Percentiles rank a stretch among this genome's conserved stretches.
Conservation (phyloP, 441 rosid species). For the Euphorbia celastroides region DNA sequence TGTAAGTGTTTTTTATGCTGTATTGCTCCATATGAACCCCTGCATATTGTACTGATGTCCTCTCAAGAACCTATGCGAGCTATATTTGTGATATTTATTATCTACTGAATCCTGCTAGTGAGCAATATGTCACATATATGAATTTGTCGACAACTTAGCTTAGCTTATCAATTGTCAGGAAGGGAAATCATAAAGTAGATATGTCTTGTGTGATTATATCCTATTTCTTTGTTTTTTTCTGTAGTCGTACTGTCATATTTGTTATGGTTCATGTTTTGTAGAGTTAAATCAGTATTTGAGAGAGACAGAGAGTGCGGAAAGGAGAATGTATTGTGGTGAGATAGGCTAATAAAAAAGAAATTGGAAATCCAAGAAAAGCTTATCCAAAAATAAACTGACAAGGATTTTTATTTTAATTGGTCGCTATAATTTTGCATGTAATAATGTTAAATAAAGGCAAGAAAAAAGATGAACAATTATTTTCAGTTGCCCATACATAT, state of each 20-base stretch:
- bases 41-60: not conserved
- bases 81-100: not conserved
- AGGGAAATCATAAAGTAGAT: not conserved
- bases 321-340: not conserved
- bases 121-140: not conserved
- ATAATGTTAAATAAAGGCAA: not conserved
- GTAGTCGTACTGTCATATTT: not conserved
- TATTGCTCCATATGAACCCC: not conserved
- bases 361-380: not conserved
- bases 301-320: not conserved
- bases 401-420: too few relatives aligned
- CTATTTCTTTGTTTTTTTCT: not conserved
- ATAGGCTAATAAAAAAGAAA: not conserved
- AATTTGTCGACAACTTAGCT: not conserved
- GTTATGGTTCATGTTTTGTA: too few relatives aligned
- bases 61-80: too few relatives aligned
- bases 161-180: not conserved
- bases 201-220: not conserved
- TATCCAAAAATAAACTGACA: not conserved
- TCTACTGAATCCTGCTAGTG: not conserved
- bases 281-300: too few relatives aligned
- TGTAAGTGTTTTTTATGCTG: not conserved
- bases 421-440: too few relatives aligned
- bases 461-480: too few relatives aligned
- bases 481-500: not conserved